phyloP scores from a whole-genome alignment of 1,139 yeast species.

The Hansenula sp. region DNA sequence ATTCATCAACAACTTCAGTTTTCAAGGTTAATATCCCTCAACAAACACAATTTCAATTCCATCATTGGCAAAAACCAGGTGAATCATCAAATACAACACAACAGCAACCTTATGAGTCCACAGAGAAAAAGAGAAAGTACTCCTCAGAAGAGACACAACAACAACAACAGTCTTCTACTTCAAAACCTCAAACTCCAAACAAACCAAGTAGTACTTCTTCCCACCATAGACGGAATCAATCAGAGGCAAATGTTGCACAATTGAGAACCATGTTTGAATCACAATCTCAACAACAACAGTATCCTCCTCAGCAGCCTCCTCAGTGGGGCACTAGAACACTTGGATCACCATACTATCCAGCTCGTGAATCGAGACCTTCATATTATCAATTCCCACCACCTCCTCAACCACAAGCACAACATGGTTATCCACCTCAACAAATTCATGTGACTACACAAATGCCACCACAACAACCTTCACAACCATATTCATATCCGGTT shows the following conservation, averaged over 20 bases:
- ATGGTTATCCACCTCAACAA: slow-evolving; percentile 5
- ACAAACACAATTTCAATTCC: slow-evolving; percentile 24
- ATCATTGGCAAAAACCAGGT: slow-evolving; percentile 26
- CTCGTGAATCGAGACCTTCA: slow-evolving; percentile 5
- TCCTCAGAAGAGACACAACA: slow-evolving; percentile 4
- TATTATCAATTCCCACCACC: slow-evolving; percentile 14
- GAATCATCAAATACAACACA: slow-evolving; percentile 5
- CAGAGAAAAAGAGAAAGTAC: slow-evolving; percentile 15
- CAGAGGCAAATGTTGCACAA: slow-evolving; percentile 19
- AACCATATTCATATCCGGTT: background rate
- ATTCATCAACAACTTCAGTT: slow-evolving; percentile 16
- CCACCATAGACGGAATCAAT: slow-evolving; percentile 23
- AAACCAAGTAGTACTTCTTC: background rate
- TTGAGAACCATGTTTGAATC: slow-evolving; percentile 17
- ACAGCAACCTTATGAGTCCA: background rate
- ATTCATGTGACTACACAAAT: slow-evolving; percentile 1
- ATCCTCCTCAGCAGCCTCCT: slow-evolving; percentile 2
- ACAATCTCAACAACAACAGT: slow-evolving; percentile 7
- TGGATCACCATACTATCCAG: slow-evolving; percentile 13
- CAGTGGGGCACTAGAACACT: slow-evolving; percentile 1
- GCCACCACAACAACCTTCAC: background rate
- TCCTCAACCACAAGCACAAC: slow-evolving; percentile 3
- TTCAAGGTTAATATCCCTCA: slow-evolving; percentile 24
- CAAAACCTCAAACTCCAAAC: slow-evolving; percentile 7
- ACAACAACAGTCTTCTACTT: slow-evolving; percentile 1